Percentiles rank a stretch among this genome's conserved stretches.
phyloP scores from a whole-genome alignment of 2,329 filamentous ascomycete species.

The Trichoderma citrinoviride region DNA sequence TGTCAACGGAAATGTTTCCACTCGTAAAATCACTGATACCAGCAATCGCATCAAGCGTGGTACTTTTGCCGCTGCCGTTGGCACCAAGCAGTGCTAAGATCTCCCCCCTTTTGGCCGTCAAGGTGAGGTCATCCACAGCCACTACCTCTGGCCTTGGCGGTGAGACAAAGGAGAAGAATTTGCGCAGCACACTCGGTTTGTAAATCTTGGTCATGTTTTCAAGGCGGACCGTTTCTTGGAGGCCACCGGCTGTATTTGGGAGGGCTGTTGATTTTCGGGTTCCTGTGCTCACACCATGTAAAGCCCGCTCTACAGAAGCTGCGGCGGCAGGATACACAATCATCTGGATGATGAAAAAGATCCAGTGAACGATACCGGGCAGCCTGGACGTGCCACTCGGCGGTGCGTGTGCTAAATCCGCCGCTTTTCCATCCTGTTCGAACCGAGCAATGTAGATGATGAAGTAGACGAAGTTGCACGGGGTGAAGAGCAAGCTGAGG shows the following conservation, averaged over 20 bases:
- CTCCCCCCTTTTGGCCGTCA: conserved; percentile 68
- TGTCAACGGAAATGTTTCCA: conserved; percentile 60
- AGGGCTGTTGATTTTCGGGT: conserved; percentile 25
- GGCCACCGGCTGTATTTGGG: conserved; percentile 11
- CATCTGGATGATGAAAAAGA: conserved; percentile 72
- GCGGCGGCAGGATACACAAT: conserved; percentile 66
- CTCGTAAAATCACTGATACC: conserved; percentile 46
- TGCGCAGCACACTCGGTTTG: conserved; percentile 58
- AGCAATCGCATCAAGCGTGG: conserved; percentile 40
- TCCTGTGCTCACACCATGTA: conserved; percentile 51
- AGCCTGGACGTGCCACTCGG: conserved; percentile 62
- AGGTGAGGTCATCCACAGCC: conserved; percentile 68
- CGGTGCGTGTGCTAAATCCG: conserved; percentile 59
- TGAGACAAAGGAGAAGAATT: conserved; percentile 46
- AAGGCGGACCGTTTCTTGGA: conserved; percentile 61
- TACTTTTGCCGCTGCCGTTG: conserved; percentile 75
- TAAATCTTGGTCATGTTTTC: conserved; percentile 73
- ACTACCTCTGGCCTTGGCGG: conserved; percentile 61
- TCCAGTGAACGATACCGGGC: conserved; percentile 69
- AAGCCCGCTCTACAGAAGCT: conserved; percentile 63
- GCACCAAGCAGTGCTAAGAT: conserved; percentile 70
- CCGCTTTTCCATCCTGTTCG: conserved; percentile 57
- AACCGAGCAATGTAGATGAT: conserved; percentile 69
- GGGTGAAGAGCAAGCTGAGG: conserved; percentile 72
- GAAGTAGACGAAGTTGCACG: conserved; percentile 81